Base-by-base conservation (phyloP, 2,329 filamentous ascomycete species). In the Xylariaceae sp. region DNA sequence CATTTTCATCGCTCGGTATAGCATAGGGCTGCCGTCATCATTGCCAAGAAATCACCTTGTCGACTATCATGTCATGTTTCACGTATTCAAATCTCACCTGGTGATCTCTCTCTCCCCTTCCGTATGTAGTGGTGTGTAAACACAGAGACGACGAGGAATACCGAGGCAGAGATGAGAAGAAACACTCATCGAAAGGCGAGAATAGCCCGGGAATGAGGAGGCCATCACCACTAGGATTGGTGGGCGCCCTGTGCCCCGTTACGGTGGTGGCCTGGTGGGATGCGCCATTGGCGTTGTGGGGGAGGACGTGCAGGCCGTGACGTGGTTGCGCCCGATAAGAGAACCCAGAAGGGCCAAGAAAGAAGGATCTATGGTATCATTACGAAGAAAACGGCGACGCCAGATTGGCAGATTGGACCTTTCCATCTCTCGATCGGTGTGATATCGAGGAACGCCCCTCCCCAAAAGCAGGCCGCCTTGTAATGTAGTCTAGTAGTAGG, bases 251-350 rank as follows among this genome's bases (percentile, higher is more conserved):
- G 57, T 27, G 26, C 49, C 53, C 55, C 56, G 57, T 62, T 57
- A 43, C 24, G 42, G 57, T 60, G 57, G 51, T 53, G 43, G 53
- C 15, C 20, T 44, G 50, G 50, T 53, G 30, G 33, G 53, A 54
- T 47, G 46, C 53, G 58, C 53, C 56, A 53, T 50, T 47, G 52
- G 48, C 59, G 56, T 60, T 40, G 47, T 42, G 45, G 58, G 30
- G 50, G 47, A 47, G 44, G 49, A 48, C 59, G 55, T 63, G 60
- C 60, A 61, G 64, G 37, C 40, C 50, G 55, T 66, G 64, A 67
- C 64, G 64, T 67, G 64, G 64, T 67, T 57, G 58, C 60, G 61
- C 61, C 61, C 59, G 60, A 64, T 57, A 60, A 64, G 62, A 59
- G 57, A 58, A 16, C 35, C 29, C 23, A 20, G 23, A 42, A n/a